These are phyloP conservation scores for Mortierella claussenii DNA, from an alignment of 192 early-diverging fungal genomes.

Conservation along the genomic window DNA sequence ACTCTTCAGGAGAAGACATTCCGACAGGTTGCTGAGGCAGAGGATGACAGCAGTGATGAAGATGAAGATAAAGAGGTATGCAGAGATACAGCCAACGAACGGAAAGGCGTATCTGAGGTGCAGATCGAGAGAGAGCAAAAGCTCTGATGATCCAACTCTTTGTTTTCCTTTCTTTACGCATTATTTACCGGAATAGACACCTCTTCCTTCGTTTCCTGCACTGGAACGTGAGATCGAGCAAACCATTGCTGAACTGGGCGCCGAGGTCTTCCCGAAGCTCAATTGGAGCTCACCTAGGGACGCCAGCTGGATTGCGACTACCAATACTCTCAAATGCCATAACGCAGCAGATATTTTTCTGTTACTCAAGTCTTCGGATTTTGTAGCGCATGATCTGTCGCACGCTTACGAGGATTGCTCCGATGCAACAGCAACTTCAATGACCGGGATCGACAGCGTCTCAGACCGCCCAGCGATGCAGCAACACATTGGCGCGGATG, in stretches of 20 bases:
- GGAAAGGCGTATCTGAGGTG: no score
- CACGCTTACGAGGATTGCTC: slow-evolving; percentile 80
- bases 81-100: neutral
- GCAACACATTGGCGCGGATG: slow-evolving; percentile 2
- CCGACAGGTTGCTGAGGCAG: slow-evolving; percentile 12
- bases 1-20: slow-evolving; percentile 10
- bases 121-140: no score
- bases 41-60: slow-evolving; percentile 21
- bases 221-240: slow-evolving; percentile 69
- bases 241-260: slow-evolving; percentile 78
- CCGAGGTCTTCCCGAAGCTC: slow-evolving; percentile 91
- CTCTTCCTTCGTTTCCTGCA: slow-evolving; percentile 69
- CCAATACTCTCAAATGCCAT: slow-evolving; percentile 81
- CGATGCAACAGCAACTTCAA: slow-evolving; percentile 17
- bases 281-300: slow-evolving; percentile 97
- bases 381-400: slow-evolving; percentile 84
- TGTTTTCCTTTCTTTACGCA: slow-evolving; percentile 6
- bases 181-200: neutral
- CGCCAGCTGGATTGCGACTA: slow-evolving; percentile 90
- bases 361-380: slow-evolving; percentile 93
- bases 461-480: neutral
- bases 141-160: neutral
- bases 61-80: slow-evolving; percentile 51
- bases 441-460: neutral
- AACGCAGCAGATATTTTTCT: slow-evolving; percentile 83